phyloP scores from a whole-genome alignment of 2,329 filamentous ascomycete species.

The Chrysosporium keratinophilum region DNA sequence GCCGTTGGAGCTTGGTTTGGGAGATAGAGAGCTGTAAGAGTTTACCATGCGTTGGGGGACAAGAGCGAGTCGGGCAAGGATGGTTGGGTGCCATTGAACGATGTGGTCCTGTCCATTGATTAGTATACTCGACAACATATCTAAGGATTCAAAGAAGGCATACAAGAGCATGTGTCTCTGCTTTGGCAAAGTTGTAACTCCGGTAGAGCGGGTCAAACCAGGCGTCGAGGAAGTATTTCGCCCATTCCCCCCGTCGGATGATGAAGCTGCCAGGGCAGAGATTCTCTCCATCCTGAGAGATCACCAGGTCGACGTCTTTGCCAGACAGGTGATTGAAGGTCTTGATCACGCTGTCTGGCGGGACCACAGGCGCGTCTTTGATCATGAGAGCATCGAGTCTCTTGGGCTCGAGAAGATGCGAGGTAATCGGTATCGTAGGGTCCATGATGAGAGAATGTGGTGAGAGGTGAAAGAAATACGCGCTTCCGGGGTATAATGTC shows the following conservation, averaged over 20 bases:
- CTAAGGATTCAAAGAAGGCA: slow-evolving; percentile 3
- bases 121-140: neutral
- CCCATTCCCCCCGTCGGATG: slow-evolving; percentile 76
- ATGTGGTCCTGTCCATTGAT: slow-evolving; percentile 58
- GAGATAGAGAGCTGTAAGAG: slow-evolving; percentile 53
- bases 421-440: slow-evolving; percentile 56
- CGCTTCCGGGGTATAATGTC: slow-evolving; percentile 62
- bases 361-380: slow-evolving; percentile 74
- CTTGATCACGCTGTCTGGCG: slow-evolving; percentile 92
- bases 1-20: slow-evolving; percentile 39
- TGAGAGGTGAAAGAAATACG: slow-evolving; percentile 80
- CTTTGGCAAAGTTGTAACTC: slow-evolving; percentile 92
- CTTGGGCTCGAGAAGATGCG: slow-evolving; percentile 56
- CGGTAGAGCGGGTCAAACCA: slow-evolving; percentile 95
- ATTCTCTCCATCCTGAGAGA: slow-evolving; percentile 76
- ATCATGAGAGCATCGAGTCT: slow-evolving; percentile 71
- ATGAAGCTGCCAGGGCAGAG: slow-evolving; percentile 68
- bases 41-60: slow-evolving; percentile 81
- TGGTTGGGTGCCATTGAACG: slow-evolving; percentile 92
- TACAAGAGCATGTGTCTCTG: slow-evolving; percentile 82
- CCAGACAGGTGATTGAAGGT: slow-evolving; percentile 76
- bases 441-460: slow-evolving; percentile 84
- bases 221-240: slow-evolving; percentile 80
- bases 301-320: slow-evolving; percentile 65
- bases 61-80: slow-evolving; percentile 78